Conservation (phyloP, 2,329 filamentous ascomycete genomes). For the Fusarium sp. region DNA sequence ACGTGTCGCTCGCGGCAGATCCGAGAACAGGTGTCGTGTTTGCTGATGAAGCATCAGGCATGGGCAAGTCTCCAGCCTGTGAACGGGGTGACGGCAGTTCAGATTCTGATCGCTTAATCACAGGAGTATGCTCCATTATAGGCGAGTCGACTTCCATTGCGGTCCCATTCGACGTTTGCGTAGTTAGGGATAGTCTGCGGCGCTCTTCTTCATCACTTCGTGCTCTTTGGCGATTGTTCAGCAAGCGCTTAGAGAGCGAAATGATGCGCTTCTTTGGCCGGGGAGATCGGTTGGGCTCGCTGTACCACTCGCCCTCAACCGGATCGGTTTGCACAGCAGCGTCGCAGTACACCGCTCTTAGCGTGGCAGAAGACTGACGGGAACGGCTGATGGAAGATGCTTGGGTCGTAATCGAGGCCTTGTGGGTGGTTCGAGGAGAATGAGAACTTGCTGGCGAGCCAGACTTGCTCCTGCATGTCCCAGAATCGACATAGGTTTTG, state of each 20-base stretch:
- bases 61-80: constrained; percentile 39
- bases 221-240: constrained; percentile 61
- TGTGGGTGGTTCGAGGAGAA: constrained; percentile 52
- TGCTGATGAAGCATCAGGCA: constrained; percentile 49
- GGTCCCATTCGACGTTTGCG: constrained; percentile 44
- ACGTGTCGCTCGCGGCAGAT: constrained; percentile 26
- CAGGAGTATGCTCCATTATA: constrained; percentile 45
- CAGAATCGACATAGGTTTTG: constrained; percentile 63
- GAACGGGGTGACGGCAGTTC: constrained; percentile 42
- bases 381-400: constrained; percentile 47
- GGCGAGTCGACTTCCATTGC: constrained; percentile 57
- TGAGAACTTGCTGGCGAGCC: constrained; percentile 60
- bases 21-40: constrained; percentile 35
- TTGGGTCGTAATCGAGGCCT: constrained; percentile 44
- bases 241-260: constrained; percentile 64
- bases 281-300: constrained; percentile 49
- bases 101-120: constrained; percentile 27
- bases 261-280: constrained; percentile 62
- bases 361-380: constrained; percentile 53
- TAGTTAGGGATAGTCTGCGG: constrained; percentile 41
- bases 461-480: constrained; percentile 65
- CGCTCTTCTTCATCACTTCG: constrained; percentile 55
- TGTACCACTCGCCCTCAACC: constrained; percentile 66
- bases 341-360: constrained; percentile 61
- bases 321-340: constrained; percentile 67